These are phyloP conservation scores for Pyracantha coccinea DNA, from an alignment of 331 rosid species.

Conservation along the genomic window DNA sequence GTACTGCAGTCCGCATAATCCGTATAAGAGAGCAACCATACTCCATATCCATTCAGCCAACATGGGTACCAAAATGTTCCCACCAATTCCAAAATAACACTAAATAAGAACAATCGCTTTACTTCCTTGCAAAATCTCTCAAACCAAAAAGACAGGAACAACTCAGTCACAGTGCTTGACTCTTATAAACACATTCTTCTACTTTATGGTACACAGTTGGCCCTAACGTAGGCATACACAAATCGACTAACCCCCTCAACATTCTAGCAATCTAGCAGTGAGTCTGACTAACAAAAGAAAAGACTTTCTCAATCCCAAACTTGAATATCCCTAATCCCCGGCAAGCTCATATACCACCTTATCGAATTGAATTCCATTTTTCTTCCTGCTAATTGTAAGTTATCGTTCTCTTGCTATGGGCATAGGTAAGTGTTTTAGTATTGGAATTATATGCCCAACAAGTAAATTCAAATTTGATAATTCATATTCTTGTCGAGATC, in stretches of 20 bases:
- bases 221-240: background rate
- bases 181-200: background rate
- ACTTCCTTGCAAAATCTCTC: background rate
- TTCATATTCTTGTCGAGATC: background rate
- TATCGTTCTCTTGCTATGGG: background rate
- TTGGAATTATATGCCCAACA: background rate
- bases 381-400: background rate
- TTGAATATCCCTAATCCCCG: too few species aligned
- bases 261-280: background rate
- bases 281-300: background rate
- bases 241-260: background rate
- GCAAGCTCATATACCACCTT: background rate
- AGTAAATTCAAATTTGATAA: background rate
- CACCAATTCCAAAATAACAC: background rate
- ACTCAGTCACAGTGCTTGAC: background rate
- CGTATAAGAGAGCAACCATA: background rate
- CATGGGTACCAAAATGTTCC: background rate
- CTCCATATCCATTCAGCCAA: background rate
- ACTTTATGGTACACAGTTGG: background rate
- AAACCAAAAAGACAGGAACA: background rate
- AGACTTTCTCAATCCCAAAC: background rate
- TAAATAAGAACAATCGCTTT: background rate
- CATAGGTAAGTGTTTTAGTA: background rate
- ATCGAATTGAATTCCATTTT: background rate
- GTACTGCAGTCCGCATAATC: background rate